These are phyloP conservation scores for Colletotrichum kahawae DNA, from an alignment of 2,329 filamentous ascomycete species.

Conservation along the genomic window DNA sequence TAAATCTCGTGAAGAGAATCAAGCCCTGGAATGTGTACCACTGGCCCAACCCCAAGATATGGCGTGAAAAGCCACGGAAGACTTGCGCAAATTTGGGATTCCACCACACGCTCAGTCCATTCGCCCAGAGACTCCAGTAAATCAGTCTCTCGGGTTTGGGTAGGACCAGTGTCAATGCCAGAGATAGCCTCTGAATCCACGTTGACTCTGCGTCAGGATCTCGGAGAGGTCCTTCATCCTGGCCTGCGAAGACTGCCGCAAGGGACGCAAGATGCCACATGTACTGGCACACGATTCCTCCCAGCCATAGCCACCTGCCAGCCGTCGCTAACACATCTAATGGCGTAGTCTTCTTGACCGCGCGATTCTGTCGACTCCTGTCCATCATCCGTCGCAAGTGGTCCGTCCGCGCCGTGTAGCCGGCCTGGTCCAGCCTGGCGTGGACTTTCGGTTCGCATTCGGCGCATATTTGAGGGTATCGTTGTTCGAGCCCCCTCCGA, in stretches of 20 bases:
- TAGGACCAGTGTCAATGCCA: slow-evolving; percentile 29
- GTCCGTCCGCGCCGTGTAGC: slow-evolving; percentile 85
- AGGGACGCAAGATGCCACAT: slow-evolving; percentile 53
- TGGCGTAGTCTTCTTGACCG: slow-evolving; percentile 40
- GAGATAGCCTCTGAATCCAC: background rate
- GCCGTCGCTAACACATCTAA: slow-evolving; percentile 48
- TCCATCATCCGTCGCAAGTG: slow-evolving; percentile 78
- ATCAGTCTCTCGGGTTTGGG: slow-evolving; percentile 47
- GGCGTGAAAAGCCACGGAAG: slow-evolving; percentile 62
- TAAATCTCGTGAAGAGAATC: slow-evolving; percentile 59
- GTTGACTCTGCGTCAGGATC: slow-evolving; percentile 14
- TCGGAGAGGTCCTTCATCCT: slow-evolving; percentile 10
- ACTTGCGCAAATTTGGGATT: slow-evolving; percentile 69
- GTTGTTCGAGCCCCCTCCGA: slow-evolving; percentile 73
- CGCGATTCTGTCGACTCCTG: slow-evolving; percentile 55
- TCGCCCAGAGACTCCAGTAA: slow-evolving; percentile 52
- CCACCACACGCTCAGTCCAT: slow-evolving; percentile 66
- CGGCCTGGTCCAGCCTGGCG: slow-evolving; percentile 70
- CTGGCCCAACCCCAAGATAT: slow-evolving; percentile 63
- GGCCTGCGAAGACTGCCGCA: slow-evolving; percentile 1
- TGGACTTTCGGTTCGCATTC: slow-evolving; percentile 79
- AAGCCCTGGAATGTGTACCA: slow-evolving; percentile 72
- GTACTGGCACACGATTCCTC: slow-evolving; percentile 50
- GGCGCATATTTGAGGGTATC: slow-evolving; percentile 88
- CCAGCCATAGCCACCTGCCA: slow-evolving; percentile 53